Conservation (phyloP, 2,329 filamentous ascomycete species). For the Aspergillus japonicus region DNA sequence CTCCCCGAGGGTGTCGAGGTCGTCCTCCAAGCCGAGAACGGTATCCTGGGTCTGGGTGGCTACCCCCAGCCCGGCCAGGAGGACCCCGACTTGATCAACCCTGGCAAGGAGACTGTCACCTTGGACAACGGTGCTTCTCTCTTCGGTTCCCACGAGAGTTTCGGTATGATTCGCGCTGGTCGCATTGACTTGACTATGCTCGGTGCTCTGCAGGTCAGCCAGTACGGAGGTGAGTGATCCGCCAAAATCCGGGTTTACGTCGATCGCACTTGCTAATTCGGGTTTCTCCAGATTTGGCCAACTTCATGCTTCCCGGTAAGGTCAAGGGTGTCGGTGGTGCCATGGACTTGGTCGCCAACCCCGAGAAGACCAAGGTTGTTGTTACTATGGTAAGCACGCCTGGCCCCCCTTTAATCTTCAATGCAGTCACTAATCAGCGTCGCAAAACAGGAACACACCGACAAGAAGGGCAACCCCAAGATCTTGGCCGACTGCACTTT, state of each 20-base stretch:
- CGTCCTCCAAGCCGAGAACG: conserved; percentile 84
- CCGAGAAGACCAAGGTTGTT: conserved; percentile 69
- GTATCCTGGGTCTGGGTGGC: conserved; percentile 76
- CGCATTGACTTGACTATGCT: conserved; percentile 83
- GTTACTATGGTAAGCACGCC: conserved; percentile 54
- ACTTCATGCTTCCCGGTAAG: conserved; percentile 89
- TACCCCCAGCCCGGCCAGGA: conserved; percentile 69
- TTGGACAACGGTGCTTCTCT: conserved; percentile 71
- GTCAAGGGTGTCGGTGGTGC: conserved; percentile 80
- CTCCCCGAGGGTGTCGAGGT: conserved; percentile 68
- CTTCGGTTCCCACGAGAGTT: conserved; percentile 79
- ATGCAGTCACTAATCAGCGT: background rate
- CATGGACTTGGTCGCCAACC: conserved; percentile 74
- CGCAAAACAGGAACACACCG: conserved; percentile 56
- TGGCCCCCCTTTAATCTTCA: background rate
- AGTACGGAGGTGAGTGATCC: conserved; percentile 53
- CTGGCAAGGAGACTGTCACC: conserved; percentile 84
- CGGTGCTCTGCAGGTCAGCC: conserved; percentile 77
- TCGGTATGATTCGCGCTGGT: conserved; percentile 83
- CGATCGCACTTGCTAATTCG: conserved; percentile 1
- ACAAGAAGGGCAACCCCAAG: conserved; percentile 68
- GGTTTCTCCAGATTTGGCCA: conserved; percentile 64
- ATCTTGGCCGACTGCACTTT: conserved; percentile 61
- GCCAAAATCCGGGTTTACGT: background rate
- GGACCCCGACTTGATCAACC: conserved; percentile 79